These are phyloP conservation scores for Botrytis fabae DNA, from an alignment of 2,329 filamentous ascomycete species.

Conservation along the genomic window DNA sequence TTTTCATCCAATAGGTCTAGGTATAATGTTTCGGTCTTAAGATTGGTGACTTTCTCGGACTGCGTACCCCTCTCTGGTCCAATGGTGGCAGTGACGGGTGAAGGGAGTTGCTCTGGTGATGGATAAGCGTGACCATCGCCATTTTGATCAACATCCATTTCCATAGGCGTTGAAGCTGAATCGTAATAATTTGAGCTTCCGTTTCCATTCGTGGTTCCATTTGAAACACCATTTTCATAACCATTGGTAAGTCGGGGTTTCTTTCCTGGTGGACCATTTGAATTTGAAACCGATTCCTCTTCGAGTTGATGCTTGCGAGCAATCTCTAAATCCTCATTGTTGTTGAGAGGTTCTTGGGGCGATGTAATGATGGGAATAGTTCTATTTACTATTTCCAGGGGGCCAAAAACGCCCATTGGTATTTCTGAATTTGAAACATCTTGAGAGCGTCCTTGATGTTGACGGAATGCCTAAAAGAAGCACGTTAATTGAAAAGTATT, in stretches of 20 bases:
- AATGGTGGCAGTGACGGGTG: constrained; percentile 56
- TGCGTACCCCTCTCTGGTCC: constrained; percentile 65
- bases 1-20: constrained; percentile 51
- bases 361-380: constrained; percentile 7
- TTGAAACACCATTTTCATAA: constrained; percentile 51
- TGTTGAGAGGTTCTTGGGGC: constrained; percentile 16
- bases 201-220: constrained; percentile 37
- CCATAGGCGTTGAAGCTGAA: constrained; percentile 47
- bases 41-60: constrained; percentile 62
- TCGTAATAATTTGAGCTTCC: constrained; percentile 42
- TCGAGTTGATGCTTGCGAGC: constrained; percentile 40
- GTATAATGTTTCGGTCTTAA: constrained; percentile 60
- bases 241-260: constrained; percentile 62
- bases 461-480: constrained; percentile 12
- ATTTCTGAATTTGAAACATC: constrained; percentile 5
- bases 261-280: constrained; percentile 59
- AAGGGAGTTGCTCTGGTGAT: constrained; percentile 55
- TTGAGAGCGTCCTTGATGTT: constrained; percentile 10
- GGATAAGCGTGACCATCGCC: constrained; percentile 62
- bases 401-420: constrained; percentile 39
- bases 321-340: constrained; percentile 38
- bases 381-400: constrained; percentile 5
- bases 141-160: constrained; percentile 53
- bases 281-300: constrained; percentile 40
- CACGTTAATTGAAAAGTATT: background rate